Evolutionary conservation across 805 yeast genomes (phyloP), one percentile per base, ranked within the genome.

Genomic region (Monosporozyma servazzii): DNA sequence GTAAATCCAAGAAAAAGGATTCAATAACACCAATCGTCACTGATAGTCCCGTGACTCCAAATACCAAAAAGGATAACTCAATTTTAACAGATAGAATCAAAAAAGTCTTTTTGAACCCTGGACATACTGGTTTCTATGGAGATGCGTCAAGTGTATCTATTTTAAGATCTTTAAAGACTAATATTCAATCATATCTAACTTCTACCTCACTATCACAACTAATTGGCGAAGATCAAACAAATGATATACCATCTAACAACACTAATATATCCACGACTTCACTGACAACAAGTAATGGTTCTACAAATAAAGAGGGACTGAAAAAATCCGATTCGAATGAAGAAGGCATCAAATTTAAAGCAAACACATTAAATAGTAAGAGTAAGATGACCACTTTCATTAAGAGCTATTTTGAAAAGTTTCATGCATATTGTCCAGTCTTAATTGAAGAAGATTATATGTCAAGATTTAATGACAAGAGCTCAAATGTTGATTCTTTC

Each of bases 91-190:
- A 23, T 23, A 13, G 23, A 41, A 20, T 33, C 11, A 40, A 39
- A 17, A 21, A 33, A 31, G 33, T 49, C 13, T 43, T 49, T 42
- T 66, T 71, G 15, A 69, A 72, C 51, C 75, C 74, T 6, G 74
- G 78, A 47, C 77, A 81, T 27, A 76, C 76, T 29, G 88, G 88
- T 0, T 82, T 79, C 60, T 78, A 79, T 56, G 89, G 89, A 1
- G 75, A 77, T 11, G 84, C 81, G 8, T 81, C 88, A 3, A 73
- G 80, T 53, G 75, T 83, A 2, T 78, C 79, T 7, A 67, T 80
- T 18, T 63, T 83, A 43, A 70, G 81, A 56, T 75, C 77, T 10
- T 57, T 79, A 42, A 52, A 36, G 30, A 30, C 29, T n/a, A 37
- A 39, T 46, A 45, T 49, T 18, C 48, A 49, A 17, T 18, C 41